A percentile compares a stretch with the other conserved stretches of the same genome.
Conservation (phyloP, 352 stramenopile species). For the Globisporangium orthogonon region DNA sequence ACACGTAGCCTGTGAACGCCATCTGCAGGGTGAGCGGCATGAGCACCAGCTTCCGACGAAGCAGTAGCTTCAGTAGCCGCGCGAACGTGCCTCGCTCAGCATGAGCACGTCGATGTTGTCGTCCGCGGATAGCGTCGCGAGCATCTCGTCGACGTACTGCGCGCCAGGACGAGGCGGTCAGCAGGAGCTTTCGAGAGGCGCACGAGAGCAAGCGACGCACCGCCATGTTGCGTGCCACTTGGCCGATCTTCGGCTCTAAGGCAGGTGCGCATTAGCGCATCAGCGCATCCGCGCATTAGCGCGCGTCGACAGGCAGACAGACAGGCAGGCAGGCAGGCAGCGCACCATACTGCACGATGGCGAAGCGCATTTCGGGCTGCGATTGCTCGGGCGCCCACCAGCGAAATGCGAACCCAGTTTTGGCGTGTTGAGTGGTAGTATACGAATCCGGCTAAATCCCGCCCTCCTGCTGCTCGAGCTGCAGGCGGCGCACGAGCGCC, state of each 20-base stretch:
- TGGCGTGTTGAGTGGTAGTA: too few relatives aligned
- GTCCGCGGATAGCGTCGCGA: slow-evolving; percentile 31
- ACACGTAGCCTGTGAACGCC: slow-evolving; percentile 81
- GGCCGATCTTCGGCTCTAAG: slow-evolving; percentile 57
- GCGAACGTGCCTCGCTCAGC: slow-evolving; percentile 52
- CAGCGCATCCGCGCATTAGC: neutral
- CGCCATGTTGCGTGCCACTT: slow-evolving; percentile 66
- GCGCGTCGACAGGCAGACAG: too few relatives aligned
- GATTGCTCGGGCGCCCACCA: too few relatives aligned
- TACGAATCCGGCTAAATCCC: neutral
- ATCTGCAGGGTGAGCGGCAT: slow-evolving; percentile 29
- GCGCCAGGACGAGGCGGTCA: neutral
- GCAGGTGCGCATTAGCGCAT: too few relatives aligned
- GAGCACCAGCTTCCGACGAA: too few relatives aligned
- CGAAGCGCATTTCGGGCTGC: slow-evolving; percentile 39
- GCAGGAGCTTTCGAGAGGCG: neutral
- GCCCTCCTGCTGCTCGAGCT: slow-evolving; percentile 4
- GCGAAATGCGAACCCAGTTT: neutral
- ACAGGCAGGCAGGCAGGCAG: neutral
- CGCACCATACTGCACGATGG: slow-evolving; percentile 79
- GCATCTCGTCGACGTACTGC: slow-evolving; percentile 58
- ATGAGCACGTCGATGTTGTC: slow-evolving; percentile 68
- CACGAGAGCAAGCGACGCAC: slow-evolving; percentile 15
- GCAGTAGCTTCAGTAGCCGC: too few relatives aligned
- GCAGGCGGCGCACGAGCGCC: slow-evolving; percentile 25